Conservation (phyloP, 805 yeast genomes). For the Yarrowia sp. region DNA sequence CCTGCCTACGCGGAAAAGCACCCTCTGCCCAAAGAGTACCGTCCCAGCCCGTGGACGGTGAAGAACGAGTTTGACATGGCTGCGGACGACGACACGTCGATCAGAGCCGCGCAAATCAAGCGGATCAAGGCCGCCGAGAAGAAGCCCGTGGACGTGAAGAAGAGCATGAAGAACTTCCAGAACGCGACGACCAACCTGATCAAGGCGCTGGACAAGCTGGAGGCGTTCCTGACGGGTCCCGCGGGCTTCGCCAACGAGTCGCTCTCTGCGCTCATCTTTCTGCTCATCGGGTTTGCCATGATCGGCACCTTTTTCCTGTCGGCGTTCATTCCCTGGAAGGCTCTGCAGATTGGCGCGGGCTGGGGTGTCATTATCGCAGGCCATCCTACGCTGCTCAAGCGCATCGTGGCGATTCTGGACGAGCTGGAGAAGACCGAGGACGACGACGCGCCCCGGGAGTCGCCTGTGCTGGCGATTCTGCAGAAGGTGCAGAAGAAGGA, state of each 20-base stretch:
- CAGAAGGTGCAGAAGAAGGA: conserved; percentile 9
- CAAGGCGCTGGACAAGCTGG: conserved; percentile 5
- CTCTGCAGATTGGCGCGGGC: conserved; percentile 20
- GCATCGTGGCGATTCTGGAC: conserved; percentile 7
- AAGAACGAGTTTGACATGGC: conserved; percentile 17
- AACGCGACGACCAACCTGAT: conserved; percentile 14
- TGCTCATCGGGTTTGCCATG: conserved; percentile 4
- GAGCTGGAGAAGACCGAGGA: not conserved
- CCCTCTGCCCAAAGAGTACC: conserved; percentile 9
- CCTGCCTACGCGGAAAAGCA: conserved; percentile 24
- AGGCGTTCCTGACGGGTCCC: conserved; percentile 1
- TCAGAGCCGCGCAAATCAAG: conserved; percentile 6
- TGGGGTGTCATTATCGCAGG: conserved; percentile 22
- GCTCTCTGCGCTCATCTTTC: not conserved
- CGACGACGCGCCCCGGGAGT: conserved; percentile 13
- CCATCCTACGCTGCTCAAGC: conserved; percentile 17
- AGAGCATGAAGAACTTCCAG: conserved; percentile 23
- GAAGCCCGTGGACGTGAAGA: conserved; percentile 24
- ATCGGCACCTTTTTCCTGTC: conserved; percentile 15
- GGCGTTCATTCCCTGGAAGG: conserved; percentile 16
- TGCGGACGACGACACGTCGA: conserved; percentile 9
- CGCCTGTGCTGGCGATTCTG: not conserved
- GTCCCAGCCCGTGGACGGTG: conserved; percentile 1
- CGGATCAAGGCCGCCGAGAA: conserved; percentile 8
- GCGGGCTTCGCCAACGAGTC: conserved; percentile 25